phyloP scores from a whole-genome alignment of 306 rosid species.

The Lupinus albus region DNA sequence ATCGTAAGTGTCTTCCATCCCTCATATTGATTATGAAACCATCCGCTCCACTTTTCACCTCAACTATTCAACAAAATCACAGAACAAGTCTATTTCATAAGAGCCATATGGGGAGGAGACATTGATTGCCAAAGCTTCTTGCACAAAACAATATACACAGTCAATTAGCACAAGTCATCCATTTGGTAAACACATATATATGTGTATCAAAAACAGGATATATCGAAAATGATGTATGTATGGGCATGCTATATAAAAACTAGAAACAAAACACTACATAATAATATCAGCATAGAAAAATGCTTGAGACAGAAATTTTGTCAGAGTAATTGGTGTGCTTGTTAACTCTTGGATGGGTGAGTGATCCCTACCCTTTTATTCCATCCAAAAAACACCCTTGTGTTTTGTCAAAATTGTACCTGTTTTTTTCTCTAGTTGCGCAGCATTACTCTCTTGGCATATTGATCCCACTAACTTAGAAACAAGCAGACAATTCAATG shows the following conservation, averaged over 20 bases:
- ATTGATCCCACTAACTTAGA: not conserved
- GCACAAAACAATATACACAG: conserved; percentile 32
- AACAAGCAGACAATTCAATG: not conserved
- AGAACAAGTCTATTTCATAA: conserved; percentile 35
- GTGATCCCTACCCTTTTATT: not conserved
- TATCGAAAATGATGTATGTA: not conserved
- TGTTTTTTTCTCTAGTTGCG: no score
- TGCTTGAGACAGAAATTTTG: not conserved
- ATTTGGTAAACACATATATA: not conserved
- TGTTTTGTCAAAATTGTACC: not conserved
- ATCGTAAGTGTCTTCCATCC: conserved; percentile 89
- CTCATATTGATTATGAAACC: conserved; percentile 97
- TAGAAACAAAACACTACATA: conserved; percentile 23
- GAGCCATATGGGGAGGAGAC: conserved; percentile 30
- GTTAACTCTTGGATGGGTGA: not conserved
- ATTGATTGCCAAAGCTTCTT: conserved; percentile 33
- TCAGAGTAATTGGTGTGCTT: not conserved
- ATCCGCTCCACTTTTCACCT: conserved; percentile 96
- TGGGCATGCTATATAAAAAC: not conserved
- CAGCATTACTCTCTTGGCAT: not conserved
- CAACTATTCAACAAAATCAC: conserved; percentile 63
- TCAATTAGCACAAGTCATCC: conserved; percentile 13
- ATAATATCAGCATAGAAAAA: not conserved
- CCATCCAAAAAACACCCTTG: not conserved
- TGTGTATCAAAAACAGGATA: not conserved